Percentiles rank a stretch among this genome's conserved stretches.
phyloP scores from a whole-genome alignment of 179 eudicot species.

The Spergularia azorica region DNA sequence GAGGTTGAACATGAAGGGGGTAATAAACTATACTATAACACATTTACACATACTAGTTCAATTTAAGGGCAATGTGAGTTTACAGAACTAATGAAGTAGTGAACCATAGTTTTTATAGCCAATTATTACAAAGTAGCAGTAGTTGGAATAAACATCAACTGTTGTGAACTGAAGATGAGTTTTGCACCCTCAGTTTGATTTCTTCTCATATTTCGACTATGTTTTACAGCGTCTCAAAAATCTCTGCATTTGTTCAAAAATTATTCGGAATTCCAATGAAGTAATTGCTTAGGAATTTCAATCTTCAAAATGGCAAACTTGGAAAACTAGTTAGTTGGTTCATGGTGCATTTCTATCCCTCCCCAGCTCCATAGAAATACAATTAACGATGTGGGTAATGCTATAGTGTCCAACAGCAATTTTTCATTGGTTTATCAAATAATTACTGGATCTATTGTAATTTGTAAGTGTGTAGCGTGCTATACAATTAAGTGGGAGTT shows the following conservation, averaged over 20 bases:
- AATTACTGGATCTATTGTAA: neutral
- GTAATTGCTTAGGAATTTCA: neutral
- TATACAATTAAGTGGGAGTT: neutral
- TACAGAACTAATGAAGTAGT: too few species aligned
- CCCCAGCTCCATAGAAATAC: neutral
- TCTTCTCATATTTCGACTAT: too few species aligned
- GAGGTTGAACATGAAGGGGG: too few species aligned
- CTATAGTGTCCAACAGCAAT: neutral
- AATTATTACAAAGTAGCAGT: too few species aligned
- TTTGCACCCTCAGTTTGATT: too few species aligned
- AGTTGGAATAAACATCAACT: too few species aligned
- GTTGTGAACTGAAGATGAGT: too few species aligned
- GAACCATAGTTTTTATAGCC: too few species aligned
- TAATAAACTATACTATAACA: too few species aligned
- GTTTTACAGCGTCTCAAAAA: neutral
- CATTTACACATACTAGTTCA: too few species aligned
- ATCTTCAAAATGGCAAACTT: neutral
- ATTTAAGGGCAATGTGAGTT: too few species aligned
- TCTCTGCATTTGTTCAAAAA: neutral
- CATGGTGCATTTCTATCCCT: neutral
- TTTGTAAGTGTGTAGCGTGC: neutral
- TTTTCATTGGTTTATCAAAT: neutral
- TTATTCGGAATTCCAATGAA: neutral
- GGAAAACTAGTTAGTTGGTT: neutral
- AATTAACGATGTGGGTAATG: neutral